These are phyloP conservation scores for Metschnikowia santaceciliae DNA, from an alignment of 805 yeast genomes.

Conservation along the genomic window DNA sequence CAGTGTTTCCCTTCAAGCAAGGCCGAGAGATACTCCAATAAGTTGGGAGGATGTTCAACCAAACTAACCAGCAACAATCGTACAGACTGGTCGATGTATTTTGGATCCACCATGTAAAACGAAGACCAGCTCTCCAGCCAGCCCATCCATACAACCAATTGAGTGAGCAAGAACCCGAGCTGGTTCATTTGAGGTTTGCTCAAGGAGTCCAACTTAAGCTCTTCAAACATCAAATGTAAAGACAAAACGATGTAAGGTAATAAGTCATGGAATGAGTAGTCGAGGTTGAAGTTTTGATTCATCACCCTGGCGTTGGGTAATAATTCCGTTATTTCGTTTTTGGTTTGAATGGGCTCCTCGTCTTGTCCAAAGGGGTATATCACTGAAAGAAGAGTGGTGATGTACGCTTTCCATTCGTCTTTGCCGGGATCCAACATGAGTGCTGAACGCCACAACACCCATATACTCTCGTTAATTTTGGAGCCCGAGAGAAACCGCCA, in stretches of 20 bases:
- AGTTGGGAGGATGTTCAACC: slow-evolving; percentile 55
- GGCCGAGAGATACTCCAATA: slow-evolving; percentile 53
- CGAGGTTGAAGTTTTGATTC: slow-evolving; percentile 23
- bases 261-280: slow-evolving; percentile 47
- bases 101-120: slow-evolving; percentile 45
- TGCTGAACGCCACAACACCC: slow-evolving; percentile 62
- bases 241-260: slow-evolving; percentile 63
- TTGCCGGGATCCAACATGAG: slow-evolving; percentile 35
- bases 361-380: slow-evolving; percentile 42
- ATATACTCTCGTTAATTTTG: slow-evolving; percentile 51
- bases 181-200: slow-evolving; percentile 30
- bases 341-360: slow-evolving; percentile 4
- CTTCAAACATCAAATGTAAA: slow-evolving; percentile 77
- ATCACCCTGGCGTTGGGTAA: slow-evolving; percentile 30
- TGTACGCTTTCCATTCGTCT: slow-evolving; percentile 61
- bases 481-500: slow-evolving; percentile 56
- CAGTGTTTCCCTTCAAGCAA: slow-evolving; percentile 40
- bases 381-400: slow-evolving; percentile 47
- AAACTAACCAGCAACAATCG: slow-evolving; percentile 44
- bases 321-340: slow-evolving; percentile 28
- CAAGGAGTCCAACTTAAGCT: slow-evolving; percentile 54
- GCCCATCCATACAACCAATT: slow-evolving; percentile 62
- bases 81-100: slow-evolving; percentile 34
- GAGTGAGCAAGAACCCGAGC: slow-evolving; percentile 55
- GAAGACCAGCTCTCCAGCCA: slow-evolving; percentile 67